Evolutionary conservation across 257 asterid genomes (phyloP).

Genomic region (Capsicum chinense): DNA sequence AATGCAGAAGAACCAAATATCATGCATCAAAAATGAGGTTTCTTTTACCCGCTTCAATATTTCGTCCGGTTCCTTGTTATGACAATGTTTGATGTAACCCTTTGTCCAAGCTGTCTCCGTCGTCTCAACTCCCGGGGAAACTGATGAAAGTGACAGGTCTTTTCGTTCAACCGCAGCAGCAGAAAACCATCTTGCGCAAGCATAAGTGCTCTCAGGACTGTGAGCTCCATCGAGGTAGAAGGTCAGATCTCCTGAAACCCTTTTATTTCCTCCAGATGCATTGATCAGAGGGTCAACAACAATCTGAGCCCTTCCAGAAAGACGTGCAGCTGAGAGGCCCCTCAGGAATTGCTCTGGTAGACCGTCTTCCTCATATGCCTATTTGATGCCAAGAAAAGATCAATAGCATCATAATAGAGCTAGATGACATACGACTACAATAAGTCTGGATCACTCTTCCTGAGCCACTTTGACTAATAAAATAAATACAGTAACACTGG

Average conservation of each 20-base stretch:
- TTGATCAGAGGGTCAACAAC: constrained; percentile 50
- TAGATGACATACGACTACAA: not conserved
- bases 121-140: constrained; percentile 36
- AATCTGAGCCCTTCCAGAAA: constrained; percentile 85
- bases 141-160: constrained; percentile 35
- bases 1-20: constrained; percentile 27
- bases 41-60: constrained; percentile 67
- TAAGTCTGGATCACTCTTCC: not conserved
- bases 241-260: constrained; percentile 60
- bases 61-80: constrained; percentile 37
- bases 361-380: constrained; percentile 50
- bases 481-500: not conserved
- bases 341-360: constrained; percentile 72
- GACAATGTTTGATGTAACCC: constrained; percentile 40
- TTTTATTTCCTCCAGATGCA: constrained; percentile 35
- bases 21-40: not conserved
- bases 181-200: constrained; percentile 88
- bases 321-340: constrained; percentile 84
- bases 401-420: not conserved
- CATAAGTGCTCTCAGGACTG: constrained; percentile 97
- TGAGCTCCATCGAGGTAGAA: constrained; percentile 96
- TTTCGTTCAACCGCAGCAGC: constrained; percentile 55
- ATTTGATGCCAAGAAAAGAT: constrained; percentile 29
- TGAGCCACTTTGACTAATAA: not conserved
- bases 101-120: constrained; percentile 39